Base-by-base conservation (phyloP, 352 stramenopile genomes). In the Peronospora farinosa region DNA sequence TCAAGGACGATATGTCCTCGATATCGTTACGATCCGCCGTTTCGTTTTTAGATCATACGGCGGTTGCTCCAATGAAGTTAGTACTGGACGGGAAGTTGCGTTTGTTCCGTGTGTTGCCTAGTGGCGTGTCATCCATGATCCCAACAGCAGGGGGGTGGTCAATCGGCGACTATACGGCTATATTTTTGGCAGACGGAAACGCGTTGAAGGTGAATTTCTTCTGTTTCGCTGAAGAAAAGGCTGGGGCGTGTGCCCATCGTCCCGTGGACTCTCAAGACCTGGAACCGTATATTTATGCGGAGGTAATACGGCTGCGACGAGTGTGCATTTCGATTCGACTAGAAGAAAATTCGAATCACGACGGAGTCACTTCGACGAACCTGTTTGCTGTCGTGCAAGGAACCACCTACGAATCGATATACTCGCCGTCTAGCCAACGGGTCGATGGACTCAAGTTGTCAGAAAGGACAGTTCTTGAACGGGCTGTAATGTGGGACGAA, bases 61-160 rank as follows among this genome's bases (percentile, higher is more conserved):
- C 17, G 12, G 35, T 27, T 7, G 30, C 45, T n/a, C 32, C 33
- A 3, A 67, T 71, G 57, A 28, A 21, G 15, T 25, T 75, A 9
- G 35, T 65, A 16, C 38, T 72, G 13, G 66, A 75, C 36, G 62
- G 59, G 0, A 42, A 51, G 19, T 28, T 57, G 7, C 63, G 47
- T 9, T 47, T 60, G 32, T 72, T 69, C 38, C 47, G 51, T 23
- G 60, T 67, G 7, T 27, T 73, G 3, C 64, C 60, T 9, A 69
- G 51, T 21, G 64, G 60, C 4, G 11, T 55, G 3, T 39, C 49
- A 7, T 60, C 60, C 6, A 48, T 44, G 32, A 47, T 64, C 16
- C 15, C 50, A 1, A 51, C 43, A 13, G 19, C 39, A 23, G 49
- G 55, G 44, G 37, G 55, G 0, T 63, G 55, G 55, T 32, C n/a